These are phyloP conservation scores for Tolypocladium cylindrosporum DNA, from an alignment of 2,329 filamentous ascomycete genomes.

Conservation along the genomic window DNA sequence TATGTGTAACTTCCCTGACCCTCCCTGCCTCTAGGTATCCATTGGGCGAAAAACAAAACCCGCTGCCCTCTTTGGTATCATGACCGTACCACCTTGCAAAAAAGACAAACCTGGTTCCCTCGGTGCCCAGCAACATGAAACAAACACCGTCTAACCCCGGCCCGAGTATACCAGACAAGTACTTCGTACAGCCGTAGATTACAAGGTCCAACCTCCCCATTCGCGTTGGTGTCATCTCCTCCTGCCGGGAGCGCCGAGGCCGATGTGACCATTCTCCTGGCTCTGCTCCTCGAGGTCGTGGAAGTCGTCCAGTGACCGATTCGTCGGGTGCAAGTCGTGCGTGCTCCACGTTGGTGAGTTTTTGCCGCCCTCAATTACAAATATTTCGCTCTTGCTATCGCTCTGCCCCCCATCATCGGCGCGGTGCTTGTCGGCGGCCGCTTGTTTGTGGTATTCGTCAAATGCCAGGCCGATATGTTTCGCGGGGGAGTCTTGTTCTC, in stretches of 20 bases:
- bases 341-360: conserved; percentile 13
- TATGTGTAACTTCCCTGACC: not conserved
- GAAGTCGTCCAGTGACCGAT: conserved; percentile 16
- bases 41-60: not conserved
- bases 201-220: not conserved
- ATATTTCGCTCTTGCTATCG: conserved; percentile 23
- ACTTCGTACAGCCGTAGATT: not conserved
- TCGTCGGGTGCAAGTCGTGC: conserved; percentile 8
- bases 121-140: not conserved
- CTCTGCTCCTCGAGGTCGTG: conserved; percentile 21
- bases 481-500: not conserved
- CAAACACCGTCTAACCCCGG: not conserved
- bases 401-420: conserved; percentile 5
- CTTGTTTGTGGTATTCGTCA: conserved; percentile 7
- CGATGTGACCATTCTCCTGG: conserved; percentile 10
- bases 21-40: not conserved
- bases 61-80: not conserved
- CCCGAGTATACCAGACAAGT: not conserved
- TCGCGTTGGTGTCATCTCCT: not conserved
- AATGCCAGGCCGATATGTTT: conserved; percentile 10
- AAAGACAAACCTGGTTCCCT: not conserved
- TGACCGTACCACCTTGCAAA: not conserved
- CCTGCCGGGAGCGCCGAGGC: conserved; percentile 4
- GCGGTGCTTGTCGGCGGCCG: not conserved
- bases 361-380: conserved; percentile 22